Percentiles rank a stretch among this genome's conserved stretches.
phyloP scores from a whole-genome alignment of 371 early-diverging fungal species.

The Pancytospora philotis region DNA sequence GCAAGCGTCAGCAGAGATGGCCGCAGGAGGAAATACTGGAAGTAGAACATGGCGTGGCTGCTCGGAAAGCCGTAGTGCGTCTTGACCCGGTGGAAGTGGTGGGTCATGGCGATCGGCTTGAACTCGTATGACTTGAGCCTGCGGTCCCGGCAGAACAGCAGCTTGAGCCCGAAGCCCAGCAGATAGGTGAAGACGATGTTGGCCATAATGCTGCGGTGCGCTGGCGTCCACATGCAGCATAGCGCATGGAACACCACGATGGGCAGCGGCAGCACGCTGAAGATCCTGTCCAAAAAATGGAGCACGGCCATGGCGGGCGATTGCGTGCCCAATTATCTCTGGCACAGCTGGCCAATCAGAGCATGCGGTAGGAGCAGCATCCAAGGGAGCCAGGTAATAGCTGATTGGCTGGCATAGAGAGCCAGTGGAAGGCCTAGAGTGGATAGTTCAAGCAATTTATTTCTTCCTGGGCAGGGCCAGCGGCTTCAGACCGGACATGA shows the following conservation, averaged over 20 bases:
- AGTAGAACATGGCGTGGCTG: slow-evolving; percentile 22
- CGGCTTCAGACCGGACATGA: slow-evolving; percentile 16
- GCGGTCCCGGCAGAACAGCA: background rate
- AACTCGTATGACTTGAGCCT: slow-evolving; percentile 16
- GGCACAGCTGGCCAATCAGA: too few relatives aligned
- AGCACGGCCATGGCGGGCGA: too few relatives aligned
- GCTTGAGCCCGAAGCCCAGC: background rate
- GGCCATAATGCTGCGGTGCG: background rate
- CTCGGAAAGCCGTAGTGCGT: slow-evolving; percentile 15
- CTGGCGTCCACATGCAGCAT: background rate
- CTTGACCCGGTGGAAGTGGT: background rate
- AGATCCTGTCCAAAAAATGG: slow-evolving; percentile 24
- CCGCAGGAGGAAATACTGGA: slow-evolving; percentile 5
- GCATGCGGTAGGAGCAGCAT: too few relatives aligned
- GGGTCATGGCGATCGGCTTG: background rate
- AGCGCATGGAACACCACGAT: slow-evolving; percentile 5
- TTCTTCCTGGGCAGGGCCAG: background rate
- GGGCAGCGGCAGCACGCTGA: slow-evolving; percentile 10
- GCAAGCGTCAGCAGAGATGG: background rate
- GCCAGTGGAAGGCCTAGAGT: too few relatives aligned
- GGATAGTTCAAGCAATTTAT: slow-evolving; percentile 1
- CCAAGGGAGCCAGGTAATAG: too few relatives aligned
- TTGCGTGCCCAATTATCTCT: too few relatives aligned
- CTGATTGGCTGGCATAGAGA: too few relatives aligned
- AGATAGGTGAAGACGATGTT: slow-evolving; percentile 8